A percentile compares a stretch with the other conserved stretches of the same genome.
These are phyloP conservation scores for Globisporangium nunn DNA, from an alignment of 352 stramenopile genomes.

Conservation along the genomic window DNA sequence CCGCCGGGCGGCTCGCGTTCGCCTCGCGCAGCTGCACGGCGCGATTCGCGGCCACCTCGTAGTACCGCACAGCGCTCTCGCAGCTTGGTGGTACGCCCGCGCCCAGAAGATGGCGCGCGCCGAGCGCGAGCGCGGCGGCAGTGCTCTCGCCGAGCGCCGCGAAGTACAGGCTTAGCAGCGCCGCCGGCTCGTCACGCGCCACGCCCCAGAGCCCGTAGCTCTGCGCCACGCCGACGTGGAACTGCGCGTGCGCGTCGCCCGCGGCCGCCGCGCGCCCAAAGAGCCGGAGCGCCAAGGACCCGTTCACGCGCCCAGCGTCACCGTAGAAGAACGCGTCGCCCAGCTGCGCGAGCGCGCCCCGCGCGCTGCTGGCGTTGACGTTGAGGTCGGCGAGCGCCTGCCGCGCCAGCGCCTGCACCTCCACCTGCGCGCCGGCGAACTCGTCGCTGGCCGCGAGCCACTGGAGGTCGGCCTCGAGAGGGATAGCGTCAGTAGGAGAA, in stretches of 20 bases:
- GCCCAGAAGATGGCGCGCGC: constrained; percentile 70
- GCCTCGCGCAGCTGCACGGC: constrained; percentile 57
- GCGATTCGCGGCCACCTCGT: constrained; percentile 81
- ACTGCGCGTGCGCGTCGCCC: constrained; percentile 65
- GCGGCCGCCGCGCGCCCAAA: constrained; percentile 52
- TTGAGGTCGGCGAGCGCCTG: constrained; percentile 30
- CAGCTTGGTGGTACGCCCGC: constrained; percentile 73
- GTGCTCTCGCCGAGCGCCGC: constrained; percentile 60
- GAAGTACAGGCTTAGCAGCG: constrained; percentile 84
- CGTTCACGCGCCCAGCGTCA: constrained; percentile 52
- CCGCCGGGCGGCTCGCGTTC: constrained; percentile 44
- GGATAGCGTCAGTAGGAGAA: too few relatives aligned
- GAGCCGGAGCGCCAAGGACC: constrained; percentile 60
- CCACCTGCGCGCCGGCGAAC: neutral
- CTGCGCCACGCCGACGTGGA: constrained; percentile 78
- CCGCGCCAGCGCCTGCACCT: constrained; percentile 34
- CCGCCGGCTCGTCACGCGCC: constrained; percentile 46
- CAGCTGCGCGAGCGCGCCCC: constrained; percentile 56
- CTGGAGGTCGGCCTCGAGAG: neutral
- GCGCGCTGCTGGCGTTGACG: constrained; percentile 19
- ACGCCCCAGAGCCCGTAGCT: constrained; percentile 80
- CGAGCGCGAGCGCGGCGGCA: constrained; percentile 66
- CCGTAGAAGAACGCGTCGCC: constrained; percentile 77
- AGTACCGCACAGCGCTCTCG: constrained; percentile 82
- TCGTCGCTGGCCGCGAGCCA: neutral